Evolutionary conservation across 495 filamentous ascomycete genomes (phyloP), one percentile per base, ranked within the genome.

Genomic region (Apiosordaria backusii): DNA sequence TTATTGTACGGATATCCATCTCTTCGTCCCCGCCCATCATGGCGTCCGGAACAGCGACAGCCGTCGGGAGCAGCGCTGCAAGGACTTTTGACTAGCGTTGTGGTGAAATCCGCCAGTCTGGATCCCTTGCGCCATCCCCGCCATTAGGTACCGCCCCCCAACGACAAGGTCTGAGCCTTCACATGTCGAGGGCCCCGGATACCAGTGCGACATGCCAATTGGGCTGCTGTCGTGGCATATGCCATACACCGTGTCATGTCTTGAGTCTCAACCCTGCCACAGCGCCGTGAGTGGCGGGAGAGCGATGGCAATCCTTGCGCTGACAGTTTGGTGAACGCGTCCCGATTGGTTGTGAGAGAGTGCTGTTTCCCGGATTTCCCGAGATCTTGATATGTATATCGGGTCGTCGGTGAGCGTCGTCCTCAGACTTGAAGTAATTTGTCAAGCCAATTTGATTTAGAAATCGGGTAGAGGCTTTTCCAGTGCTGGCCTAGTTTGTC

Each of bases 401-500:
- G 16, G 16, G 10, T 15, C 9, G 16, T 45, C 35, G 35, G 35
- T 45, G 35, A 45, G 1, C 2, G 35, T 13, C 35, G 35, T 45
- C 35, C 35, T 13, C 13, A 45, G 10, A 45, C 10, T 45, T 7
- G 9, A 45, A 45, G 35, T n/a, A 45, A 45, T 10, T 45, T 15
- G 35, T 45, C 13, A 15, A 45, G 2, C 5, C n/a, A n/a, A n/a
- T n/a, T n/a, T n/a, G n/a, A n/a, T n/a, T n/a, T n/a, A n/a, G n/a
- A n/a, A n/a, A n/a, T n/a, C n/a, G n/a, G n/a, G n/a, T n/a, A n/a
- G n/a, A n/a, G n/a, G n/a, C 35, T 13, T 45, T 2, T 10, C 35
- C 10, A 45, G 35, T 45, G 35, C 35, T 45, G 35, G 16, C 16
- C 35, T 68, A 80, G 27, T 76, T 74, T n/a, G 72, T 75, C 64